phyloP scores from a whole-genome alignment of 306 rosid genomes.

The Aeschynomene evenia region DNA sequence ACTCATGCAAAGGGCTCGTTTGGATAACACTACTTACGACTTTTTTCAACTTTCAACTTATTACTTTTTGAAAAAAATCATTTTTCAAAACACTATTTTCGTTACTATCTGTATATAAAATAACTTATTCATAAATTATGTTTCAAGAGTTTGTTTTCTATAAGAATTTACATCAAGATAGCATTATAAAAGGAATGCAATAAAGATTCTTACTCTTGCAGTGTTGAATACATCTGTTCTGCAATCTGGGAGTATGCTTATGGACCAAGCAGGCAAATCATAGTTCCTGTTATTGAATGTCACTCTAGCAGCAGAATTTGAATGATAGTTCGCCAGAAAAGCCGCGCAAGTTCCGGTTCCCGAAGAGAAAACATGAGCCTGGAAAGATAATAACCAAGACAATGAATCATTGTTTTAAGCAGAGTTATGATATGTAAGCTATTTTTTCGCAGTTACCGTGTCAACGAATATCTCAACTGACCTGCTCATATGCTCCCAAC shows the following conservation, averaged over 20 bases:
- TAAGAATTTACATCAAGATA: too few species aligned
- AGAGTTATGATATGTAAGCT: too few species aligned
- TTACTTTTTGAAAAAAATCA: too few species aligned
- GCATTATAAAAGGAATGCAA: too few species aligned
- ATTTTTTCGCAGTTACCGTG: too few species aligned
- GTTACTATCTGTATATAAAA: too few species aligned
- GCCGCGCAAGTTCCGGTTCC: conserved; percentile 71
- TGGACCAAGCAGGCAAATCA: conserved; percentile 92
- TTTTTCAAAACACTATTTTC: too few species aligned
- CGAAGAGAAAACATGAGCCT: conserved; percentile 81
- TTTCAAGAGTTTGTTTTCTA: too few species aligned
- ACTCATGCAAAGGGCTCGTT: conserved; percentile 18
- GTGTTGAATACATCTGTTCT: conserved; percentile 73
- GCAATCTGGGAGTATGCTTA: conserved; percentile 97
- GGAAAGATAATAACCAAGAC: conserved; percentile 25
- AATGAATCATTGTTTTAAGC: conserved; percentile 16
- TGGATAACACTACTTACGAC: too few species aligned
- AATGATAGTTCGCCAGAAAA: conserved; percentile 72
- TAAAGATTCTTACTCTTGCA: conserved; percentile 60
- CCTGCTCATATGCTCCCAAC: conserved; percentile 82
- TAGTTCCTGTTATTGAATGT: conserved; percentile 67
- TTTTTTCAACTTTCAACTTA: too few species aligned
- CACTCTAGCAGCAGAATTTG: conserved; percentile 59
- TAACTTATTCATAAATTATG: too few species aligned
- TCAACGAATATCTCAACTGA: too few species aligned